phyloP scores from a whole-genome alignment of 2,329 filamentous ascomycete species.

The Pezicula neosporulosa region DNA sequence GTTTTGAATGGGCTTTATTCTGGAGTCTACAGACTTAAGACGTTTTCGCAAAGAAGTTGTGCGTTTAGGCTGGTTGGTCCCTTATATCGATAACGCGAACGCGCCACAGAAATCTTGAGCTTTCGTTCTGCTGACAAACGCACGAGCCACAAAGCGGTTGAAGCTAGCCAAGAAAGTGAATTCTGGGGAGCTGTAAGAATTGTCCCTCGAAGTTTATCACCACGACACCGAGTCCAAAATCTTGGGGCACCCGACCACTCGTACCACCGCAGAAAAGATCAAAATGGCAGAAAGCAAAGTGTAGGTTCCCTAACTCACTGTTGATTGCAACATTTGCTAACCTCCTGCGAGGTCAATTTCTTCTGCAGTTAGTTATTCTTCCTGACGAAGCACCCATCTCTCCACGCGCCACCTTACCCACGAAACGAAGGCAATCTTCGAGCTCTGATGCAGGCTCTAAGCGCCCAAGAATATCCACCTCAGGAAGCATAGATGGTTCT shows the following conservation, averaged over 20 bases:
- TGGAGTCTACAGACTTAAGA: neutral
- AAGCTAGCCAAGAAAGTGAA: neutral
- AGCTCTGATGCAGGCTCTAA: slow-evolving; percentile 46
- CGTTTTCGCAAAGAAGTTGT: neutral
- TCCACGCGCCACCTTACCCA: slow-evolving; percentile 6
- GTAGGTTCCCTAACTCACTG: slow-evolving; percentile 7
- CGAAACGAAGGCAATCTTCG: slow-evolving; percentile 48
- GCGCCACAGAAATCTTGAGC: slow-evolving; percentile 9
- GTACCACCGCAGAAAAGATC: neutral
- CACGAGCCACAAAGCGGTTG: slow-evolving; percentile 9
- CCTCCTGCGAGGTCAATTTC: slow-evolving; percentile 24
- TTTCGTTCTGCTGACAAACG: slow-evolving; percentile 12
- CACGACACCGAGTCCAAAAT: neutral
- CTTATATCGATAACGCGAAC: slow-evolving; percentile 1
- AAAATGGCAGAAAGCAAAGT: slow-evolving; percentile 20
- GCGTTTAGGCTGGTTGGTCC: neutral
- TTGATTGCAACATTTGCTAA: slow-evolving; percentile 10
- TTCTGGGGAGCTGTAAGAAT: neutral
- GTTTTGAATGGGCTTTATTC: neutral
- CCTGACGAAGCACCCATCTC: slow-evolving; percentile 20
- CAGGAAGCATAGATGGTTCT: slow-evolving; percentile 12
- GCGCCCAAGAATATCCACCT: slow-evolving; percentile 43
- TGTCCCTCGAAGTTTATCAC: slow-evolving; percentile 1
- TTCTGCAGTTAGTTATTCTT: slow-evolving; percentile 31
- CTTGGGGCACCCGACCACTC: neutral